Evolutionary conservation across 2,329 filamentous ascomycete species (phyloP).

Genomic region (Aspergillus awamori): DNA sequence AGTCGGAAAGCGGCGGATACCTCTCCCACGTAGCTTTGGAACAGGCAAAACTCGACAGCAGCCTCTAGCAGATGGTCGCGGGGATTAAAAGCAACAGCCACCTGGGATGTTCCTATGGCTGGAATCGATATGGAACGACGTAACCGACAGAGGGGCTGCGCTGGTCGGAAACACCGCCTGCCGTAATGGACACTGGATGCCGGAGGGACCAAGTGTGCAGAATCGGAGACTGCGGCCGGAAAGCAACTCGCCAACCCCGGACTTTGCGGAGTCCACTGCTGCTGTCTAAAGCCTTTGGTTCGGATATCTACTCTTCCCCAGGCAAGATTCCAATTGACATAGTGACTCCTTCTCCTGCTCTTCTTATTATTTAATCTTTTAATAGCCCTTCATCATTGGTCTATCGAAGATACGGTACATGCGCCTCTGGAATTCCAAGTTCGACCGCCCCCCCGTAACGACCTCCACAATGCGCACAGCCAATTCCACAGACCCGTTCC

Average conservation of each 20-base stretch:
- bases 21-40: neutral
- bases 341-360: neutral
- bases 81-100: slow-evolving; percentile 3
- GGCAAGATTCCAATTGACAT: neutral
- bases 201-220: slow-evolving; percentile 12
- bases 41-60: neutral
- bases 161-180: slow-evolving; percentile 21
- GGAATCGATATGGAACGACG: slow-evolving; percentile 18
- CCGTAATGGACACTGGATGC: slow-evolving; percentile 21
- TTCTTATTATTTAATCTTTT: neutral
- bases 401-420: neutral
- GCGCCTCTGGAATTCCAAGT: slow-evolving; percentile 4
- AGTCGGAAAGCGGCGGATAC: neutral
- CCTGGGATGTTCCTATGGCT: slow-evolving; percentile 11
- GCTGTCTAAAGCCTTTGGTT: neutral
- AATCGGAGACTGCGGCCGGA: slow-evolving; percentile 9
- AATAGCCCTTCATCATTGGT: neutral
- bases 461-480: slow-evolving; percentile 20
- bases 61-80: neutral
- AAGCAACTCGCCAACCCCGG: slow-evolving; percentile 19
- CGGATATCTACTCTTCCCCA: neutral
- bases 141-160: slow-evolving; percentile 35
- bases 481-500: neutral
- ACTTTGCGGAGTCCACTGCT: slow-evolving; percentile 18
- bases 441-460: slow-evolving; percentile 10